Evolutionary conservation across 441 rosid genomes (phyloP), one percentile per base, ranked within the genome.

Genomic region (Raphanus hybrid): DNA sequence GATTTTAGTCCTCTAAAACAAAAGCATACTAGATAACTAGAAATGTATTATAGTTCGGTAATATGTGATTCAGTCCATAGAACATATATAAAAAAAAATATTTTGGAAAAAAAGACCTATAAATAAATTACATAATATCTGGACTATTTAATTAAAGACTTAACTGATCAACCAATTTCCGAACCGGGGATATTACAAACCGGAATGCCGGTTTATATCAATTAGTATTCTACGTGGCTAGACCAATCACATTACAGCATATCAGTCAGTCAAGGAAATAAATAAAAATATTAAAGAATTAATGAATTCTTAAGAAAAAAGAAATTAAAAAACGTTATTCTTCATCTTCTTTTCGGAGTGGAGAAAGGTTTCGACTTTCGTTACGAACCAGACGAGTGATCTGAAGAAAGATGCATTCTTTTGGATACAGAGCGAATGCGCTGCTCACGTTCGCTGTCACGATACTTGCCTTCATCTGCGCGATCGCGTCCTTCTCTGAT

Each of bases 371-470:
- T 45, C 52, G 52, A 43, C 26, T 23, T 23, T 23, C 26, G 26
- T 23, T 23, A 23, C 26, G 2, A 23, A 23, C 26, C 26, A 23
- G 3, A 43, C n/a, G 16, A 48, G 68, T 11, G n/a, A 54, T 32
- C 11, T 69, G 0, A 4, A 54, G 15, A 12, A 12, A 70, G 39
- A 92, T 93, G 98, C 96, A 93, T 84, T 87, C 96, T 5, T 90
- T 92, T 67, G 85, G 91, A 6, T 88, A 88, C 89, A 86, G 98
- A 78, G 90, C 92, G 16, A 93, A 93, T 77, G 96, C 93, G 2
- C 52, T 45, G 5, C 52, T 29, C 6, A 29, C 34, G 52, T 45
- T 45, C 52, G 52, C 15, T 12, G 78, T 91, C 12, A 93, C 94
- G 55, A 86, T 92, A 68, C 86, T 93, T 3, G 96, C 97, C 5